A percentile compares a stretch with the other conserved stretches of the same genome.
These are phyloP conservation scores for Pyrenochaeta sp. DNA, from an alignment of 2,329 filamentous ascomycete species.

Conservation along the genomic window DNA sequence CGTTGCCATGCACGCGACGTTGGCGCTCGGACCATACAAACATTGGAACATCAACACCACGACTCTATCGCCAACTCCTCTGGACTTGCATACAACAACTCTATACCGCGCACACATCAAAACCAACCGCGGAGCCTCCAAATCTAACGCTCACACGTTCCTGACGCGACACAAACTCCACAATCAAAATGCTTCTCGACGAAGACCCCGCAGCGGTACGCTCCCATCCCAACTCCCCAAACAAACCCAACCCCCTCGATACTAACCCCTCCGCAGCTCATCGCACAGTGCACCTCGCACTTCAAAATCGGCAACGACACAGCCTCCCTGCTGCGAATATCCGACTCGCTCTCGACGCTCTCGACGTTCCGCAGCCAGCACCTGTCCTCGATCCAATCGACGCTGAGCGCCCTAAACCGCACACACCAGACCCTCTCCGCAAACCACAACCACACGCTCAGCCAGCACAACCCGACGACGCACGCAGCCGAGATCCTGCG, in stretches of 20 bases:
- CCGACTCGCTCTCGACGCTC: slow-evolving; percentile 83
- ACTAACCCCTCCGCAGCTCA: slow-evolving; percentile 67
- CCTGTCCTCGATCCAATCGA: slow-evolving; percentile 53
- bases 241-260: slow-evolving; percentile 5
- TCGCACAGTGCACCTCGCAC: slow-evolving; percentile 88
- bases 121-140: neutral
- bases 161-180: slow-evolving; percentile 9
- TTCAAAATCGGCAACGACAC: slow-evolving; percentile 96
- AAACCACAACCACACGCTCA: slow-evolving; percentile 78
- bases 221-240: slow-evolving; percentile 13
- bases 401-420: slow-evolving; percentile 69
- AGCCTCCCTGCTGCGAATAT: slow-evolving; percentile 80
- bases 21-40: slow-evolving; percentile 39
- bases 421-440: slow-evolving; percentile 76
- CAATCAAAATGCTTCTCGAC: slow-evolving; percentile 83
- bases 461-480: slow-evolving; percentile 75
- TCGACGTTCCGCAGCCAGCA: slow-evolving; percentile 82
- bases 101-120: neutral
- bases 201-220: slow-evolving; percentile 87
- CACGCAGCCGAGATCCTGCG: slow-evolving; percentile 86
- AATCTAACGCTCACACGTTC: neutral
- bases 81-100: too few relatives aligned
- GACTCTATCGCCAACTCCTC: slow-evolving; percentile 23
- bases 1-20: slow-evolving; percentile 38
- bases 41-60: slow-evolving; percentile 42